Conservation (phyloP, 805 yeast species). For the Ogataea henricii region DNA sequence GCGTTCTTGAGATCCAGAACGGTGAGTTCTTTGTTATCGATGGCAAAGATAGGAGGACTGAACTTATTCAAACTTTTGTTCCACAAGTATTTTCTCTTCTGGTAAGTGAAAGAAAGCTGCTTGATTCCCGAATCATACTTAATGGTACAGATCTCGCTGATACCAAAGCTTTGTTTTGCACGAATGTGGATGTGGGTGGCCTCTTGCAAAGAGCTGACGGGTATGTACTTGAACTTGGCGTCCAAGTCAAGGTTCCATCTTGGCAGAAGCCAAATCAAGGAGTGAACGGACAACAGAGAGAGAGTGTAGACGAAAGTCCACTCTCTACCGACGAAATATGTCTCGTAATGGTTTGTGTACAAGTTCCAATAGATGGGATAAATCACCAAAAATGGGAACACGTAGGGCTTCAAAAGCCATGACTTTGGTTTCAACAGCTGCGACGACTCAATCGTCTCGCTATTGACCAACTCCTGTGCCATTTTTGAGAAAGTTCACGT, state of each 20-base stretch:
- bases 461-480: slow-evolving; percentile 53
- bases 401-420: slow-evolving; percentile 65
- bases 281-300: slow-evolving; percentile 68
- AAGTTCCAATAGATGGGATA: slow-evolving; percentile 75
- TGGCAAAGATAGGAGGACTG: slow-evolving; percentile 79
- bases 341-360: slow-evolving; percentile 70
- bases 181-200: slow-evolving; percentile 75
- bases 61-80: slow-evolving; percentile 55
- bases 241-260: slow-evolving; percentile 82
- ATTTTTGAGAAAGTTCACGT: slow-evolving; percentile 28
- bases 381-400: slow-evolving; percentile 75
- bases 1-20: slow-evolving; percentile 55
- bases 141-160: slow-evolving; percentile 75
- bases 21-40: slow-evolving; percentile 63
- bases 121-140: slow-evolving; percentile 56
- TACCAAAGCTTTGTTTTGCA: slow-evolving; percentile 85
- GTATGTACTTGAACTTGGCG: slow-evolving; percentile 64
- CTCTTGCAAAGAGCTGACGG: slow-evolving; percentile 52
- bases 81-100: slow-evolving; percentile 86
- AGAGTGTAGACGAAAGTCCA: slow-evolving; percentile 94
- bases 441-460: slow-evolving; percentile 71
- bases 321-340: slow-evolving; percentile 82
- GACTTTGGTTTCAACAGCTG: slow-evolving; percentile 73
- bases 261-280: slow-evolving; percentile 85
- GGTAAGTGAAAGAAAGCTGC: slow-evolving; percentile 74